Evolutionary conservation across 495 filamentous ascomycete genomes (phyloP), one percentile per base, ranked within the genome.

Genomic region (Podospora pseudocomata): DNA sequence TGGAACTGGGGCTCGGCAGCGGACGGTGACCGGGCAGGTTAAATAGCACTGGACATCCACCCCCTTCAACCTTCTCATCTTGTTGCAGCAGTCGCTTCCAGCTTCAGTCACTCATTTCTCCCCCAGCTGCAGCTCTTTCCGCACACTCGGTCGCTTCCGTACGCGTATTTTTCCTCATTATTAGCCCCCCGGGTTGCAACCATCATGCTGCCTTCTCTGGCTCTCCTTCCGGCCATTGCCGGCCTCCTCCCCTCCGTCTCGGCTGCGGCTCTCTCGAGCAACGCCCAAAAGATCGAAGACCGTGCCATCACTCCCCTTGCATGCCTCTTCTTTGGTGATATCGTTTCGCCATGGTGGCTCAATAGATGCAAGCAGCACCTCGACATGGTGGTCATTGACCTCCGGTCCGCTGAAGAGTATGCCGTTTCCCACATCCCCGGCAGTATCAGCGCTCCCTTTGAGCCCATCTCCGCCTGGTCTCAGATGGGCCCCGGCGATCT

Each of bases 271-370:
- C 34, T 32, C 18, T 34, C 62, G 4, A 23, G 20, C 20, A 23
- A 23, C 20, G 20, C 20, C 20, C 20, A 23, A 23, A 18, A 65
- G 30, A 27, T 72, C 13, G 32, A 61, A 44, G 59, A 60, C 54
- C 71, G 71, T 59, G 66, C 68, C 64, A 54, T 70, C 68, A 70
- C 68, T 2, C 71, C 71, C n/a, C 63, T 73, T 19, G 54, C 39
- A 4, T 73, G 71, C 65, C 61, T 62, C 57, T 15, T 73, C 66
- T 73, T 73, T 49, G 60, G 58, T 32, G 65, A 70, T 0, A 34
- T 56, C 30, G 71, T 73, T 20, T 63, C 55, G 60, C 71, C 71
- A 5, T 73, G 71, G 71, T 73, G 71, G 71, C 66, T 73, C 26
- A 66, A 65, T 26, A 66, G 61, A 53, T 73, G 71, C 71, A 13